Base-by-base conservation (phyloP, 2,329 filamentous ascomycete genomes). In the Xylaria sp. region DNA sequence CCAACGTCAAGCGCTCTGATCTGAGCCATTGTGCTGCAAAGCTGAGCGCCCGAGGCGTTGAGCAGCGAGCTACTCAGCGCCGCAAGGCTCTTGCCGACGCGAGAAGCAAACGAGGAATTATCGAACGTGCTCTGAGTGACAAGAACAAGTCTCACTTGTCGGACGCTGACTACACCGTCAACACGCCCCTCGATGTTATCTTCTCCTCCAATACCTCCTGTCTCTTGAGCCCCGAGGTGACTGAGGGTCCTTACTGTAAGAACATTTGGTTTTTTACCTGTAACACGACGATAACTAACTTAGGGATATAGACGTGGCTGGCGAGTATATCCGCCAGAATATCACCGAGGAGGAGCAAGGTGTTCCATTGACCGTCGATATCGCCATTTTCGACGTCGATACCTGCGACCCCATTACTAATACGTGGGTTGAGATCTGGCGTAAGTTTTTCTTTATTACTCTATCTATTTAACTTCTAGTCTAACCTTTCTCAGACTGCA, bases 141-240 rank as follows among this genome's bases (percentile, higher is more conserved):
- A 57, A 40, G 32, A 42, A 57, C 53, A 57, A 57, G 35, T 57
- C 53, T 1, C 53, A 57, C 21, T 32, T 25, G n/a, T 57, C 53
- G 4, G 12, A 23, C 35, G 10, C 4, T 2, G 35, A 1, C n/a
- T 57, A 57, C 21, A 57, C 35, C 10, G 4, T 13, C 35, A 35
- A 57, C 32, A 57, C 53, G 1, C 3, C 53, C 21, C 53, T 57
- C n/a, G 53, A 57, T 40, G 23, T 25, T 2, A 57, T 57, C 32
- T 57, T 57, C 23, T 23, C 53, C 4, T 13, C 53, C n/a, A 57
- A 57, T 12, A 57, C 53, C 35, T 57, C 53, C 13, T 57, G 53
- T 25, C 53, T 57, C 10, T 27, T 60, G 42, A 47, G 64, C 16
- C 58, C 53, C 79, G 74, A 70, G 80, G 58, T 64, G 16, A 69